phyloP scores from a whole-genome alignment of 139 green algal species.

The Bryopsis sp. region DNA sequence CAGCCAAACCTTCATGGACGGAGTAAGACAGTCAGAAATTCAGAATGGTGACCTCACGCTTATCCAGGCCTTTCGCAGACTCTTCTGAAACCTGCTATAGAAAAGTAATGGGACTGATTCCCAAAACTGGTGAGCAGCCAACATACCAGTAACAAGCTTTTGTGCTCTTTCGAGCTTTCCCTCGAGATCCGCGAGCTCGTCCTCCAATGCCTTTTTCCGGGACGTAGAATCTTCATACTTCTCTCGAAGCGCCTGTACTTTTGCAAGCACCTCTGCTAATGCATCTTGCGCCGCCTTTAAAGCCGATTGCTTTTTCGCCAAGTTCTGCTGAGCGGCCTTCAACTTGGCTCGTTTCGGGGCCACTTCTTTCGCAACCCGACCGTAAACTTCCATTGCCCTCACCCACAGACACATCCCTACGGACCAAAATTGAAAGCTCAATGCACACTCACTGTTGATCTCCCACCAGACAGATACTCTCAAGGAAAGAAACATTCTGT shows the following conservation, averaged over 20 bases:
- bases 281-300: conserved; percentile 49
- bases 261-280: conserved; percentile 62
- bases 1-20: conserved; percentile 29
- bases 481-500: background rate
- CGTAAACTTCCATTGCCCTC: conserved; percentile 74
- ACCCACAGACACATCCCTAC: conserved; percentile 76
- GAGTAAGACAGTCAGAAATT: too few relatives aligned
- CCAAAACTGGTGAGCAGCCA: background rate
- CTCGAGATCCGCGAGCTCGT: conserved; percentile 64
- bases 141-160: conserved; percentile 51
- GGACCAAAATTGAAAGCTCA: conserved; percentile 7
- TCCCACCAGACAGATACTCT: background rate
- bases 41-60: conserved; percentile 19
- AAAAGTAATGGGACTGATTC: background rate
- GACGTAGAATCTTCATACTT: conserved; percentile 64
- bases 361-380: conserved; percentile 67
- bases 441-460: background rate
- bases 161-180: conserved; percentile 68
- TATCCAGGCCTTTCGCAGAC: too few relatives aligned
- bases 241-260: conserved; percentile 67
- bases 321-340: conserved; percentile 60
- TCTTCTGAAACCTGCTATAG: too few relatives aligned
- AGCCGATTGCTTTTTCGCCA: conserved; percentile 48
- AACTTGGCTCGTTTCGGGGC: conserved; percentile 74
- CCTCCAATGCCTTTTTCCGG: conserved; percentile 61